These are phyloP conservation scores for Ophiostoma perfectum DNA, from an alignment of 2,329 filamentous ascomycete species.

Conservation along the genomic window DNA sequence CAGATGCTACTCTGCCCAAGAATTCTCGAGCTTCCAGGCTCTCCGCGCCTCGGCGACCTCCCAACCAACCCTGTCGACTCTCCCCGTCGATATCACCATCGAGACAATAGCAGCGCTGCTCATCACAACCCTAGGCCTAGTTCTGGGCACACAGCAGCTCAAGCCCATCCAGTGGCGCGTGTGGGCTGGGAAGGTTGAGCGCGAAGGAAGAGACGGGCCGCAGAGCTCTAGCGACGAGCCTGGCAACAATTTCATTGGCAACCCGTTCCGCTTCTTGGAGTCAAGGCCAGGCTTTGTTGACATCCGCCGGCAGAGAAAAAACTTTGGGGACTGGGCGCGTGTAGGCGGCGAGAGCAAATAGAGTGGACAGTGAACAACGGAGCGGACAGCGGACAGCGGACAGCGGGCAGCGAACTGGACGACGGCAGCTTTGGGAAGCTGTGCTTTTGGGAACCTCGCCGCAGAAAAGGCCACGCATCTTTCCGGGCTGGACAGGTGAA, in stretches of 20 bases:
- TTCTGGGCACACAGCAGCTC: constrained; percentile 68
- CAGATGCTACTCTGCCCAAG: constrained; percentile 94
- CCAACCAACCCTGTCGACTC: constrained; percentile 41
- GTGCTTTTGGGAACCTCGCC: not conserved
- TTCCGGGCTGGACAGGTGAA: not conserved
- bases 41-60: constrained; percentile 35
- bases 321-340: constrained; percentile 69
- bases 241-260: constrained; percentile 65
- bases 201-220: constrained; percentile 60
- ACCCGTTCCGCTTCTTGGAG: constrained; percentile 75
- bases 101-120: constrained; percentile 79
- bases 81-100: constrained; percentile 81
- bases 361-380: not conserved
- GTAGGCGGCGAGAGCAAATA: constrained; percentile 33
- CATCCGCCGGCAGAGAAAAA: constrained; percentile 71
- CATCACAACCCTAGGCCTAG: constrained; percentile 76
- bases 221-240: constrained; percentile 46
- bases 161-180: constrained; percentile 79
- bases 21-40: constrained; percentile 72
- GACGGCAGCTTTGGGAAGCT: not conserved
- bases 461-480: not conserved
- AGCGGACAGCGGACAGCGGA: not conserved
- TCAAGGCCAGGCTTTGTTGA: constrained; percentile 80
- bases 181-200: constrained; percentile 80
- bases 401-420: too few relatives aligned